Percentiles rank a stretch among this genome's conserved stretches.
Evolutionary conservation across 2,329 filamentous ascomycete genomes (phyloP).

Genomic region (Colletotrichum sp.): DNA sequence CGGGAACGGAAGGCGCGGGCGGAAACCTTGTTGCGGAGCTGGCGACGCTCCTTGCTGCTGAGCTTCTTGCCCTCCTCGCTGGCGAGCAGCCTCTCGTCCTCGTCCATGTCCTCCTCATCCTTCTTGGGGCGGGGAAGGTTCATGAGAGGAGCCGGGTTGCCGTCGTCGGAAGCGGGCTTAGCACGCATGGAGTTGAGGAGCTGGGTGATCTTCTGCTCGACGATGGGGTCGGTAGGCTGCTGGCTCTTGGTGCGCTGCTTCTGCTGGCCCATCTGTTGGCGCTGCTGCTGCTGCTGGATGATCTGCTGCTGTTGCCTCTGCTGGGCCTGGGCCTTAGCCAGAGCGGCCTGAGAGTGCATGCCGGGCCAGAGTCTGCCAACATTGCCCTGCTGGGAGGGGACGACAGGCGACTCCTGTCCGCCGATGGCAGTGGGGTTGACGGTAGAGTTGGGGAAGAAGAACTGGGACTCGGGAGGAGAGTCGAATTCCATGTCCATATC

Average conservation of each 20-base stretch:
- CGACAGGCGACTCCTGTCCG: slow-evolving; percentile 58
- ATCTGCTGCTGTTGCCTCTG: slow-evolving; percentile 64
- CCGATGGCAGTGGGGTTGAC: slow-evolving; percentile 78
- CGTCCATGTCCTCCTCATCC: slow-evolving; percentile 98
- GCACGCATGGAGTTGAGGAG: slow-evolving; percentile 91
- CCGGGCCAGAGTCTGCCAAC: slow-evolving; percentile 86
- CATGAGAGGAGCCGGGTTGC: slow-evolving; percentile 51
- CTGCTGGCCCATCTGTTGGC: slow-evolving; percentile 47
- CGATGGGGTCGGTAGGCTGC: slow-evolving; percentile 68
- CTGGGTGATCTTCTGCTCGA: slow-evolving; percentile 93
- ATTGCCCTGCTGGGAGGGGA: slow-evolving; percentile 54
- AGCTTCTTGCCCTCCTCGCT: slow-evolving; percentile 99
- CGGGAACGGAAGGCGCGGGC: slow-evolving; percentile 97
- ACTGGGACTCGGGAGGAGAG: slow-evolving; percentile 55
- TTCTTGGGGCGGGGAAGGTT: slow-evolving; percentile 81
- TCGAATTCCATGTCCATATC: slow-evolving; percentile 70
- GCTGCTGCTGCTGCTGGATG: slow-evolving; percentile 55
- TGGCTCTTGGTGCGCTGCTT: slow-evolving; percentile 55
- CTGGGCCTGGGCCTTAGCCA: slow-evolving; percentile 75
- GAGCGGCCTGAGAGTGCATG: slow-evolving; percentile 89
- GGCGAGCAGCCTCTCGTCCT: slow-evolving; percentile 91
- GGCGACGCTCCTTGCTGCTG: slow-evolving; percentile 95
- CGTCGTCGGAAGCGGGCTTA: slow-evolving; percentile 62
- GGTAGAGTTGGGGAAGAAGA: slow-evolving; percentile 65
- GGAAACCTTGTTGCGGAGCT: slow-evolving; percentile 98